Base-by-base conservation (phyloP, 176 grass and related monocot species). In the Ananas comosus region DNA sequence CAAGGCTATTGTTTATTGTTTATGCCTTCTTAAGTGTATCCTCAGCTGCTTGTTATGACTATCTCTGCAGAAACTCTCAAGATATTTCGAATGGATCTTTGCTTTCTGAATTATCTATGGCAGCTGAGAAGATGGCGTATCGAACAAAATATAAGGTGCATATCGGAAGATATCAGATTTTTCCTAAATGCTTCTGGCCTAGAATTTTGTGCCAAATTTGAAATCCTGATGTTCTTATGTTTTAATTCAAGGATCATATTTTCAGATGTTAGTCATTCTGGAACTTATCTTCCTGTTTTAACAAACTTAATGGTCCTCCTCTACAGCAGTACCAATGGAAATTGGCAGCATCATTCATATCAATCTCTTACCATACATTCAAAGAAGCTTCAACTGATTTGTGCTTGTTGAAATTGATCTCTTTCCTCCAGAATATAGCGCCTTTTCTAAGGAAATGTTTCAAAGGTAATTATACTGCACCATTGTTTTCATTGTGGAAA, bases 361-460 rank as follows among this genome's bases (percentile, higher is more conserved):
- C 89, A 42, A 57, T 82, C 77, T 83, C 75, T 52, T 68, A 83
- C 48, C 77, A 93, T 66, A 85, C 86, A 51, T 90, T 87, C 76
- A 70, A 69, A 67, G 54, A 70, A 79, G 65, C 74, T 24, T 77
- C 89, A 57, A 82, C 86, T 64, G 70, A 83, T 81, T 59, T 89
- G 68, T 87, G 76, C 53, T 75, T 93, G 70, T 88, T 87, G 64
- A 90, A 82, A 92, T 64, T 90, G 53, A 81, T 89, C 75, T 83
- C 69, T 33, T 97, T 97, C 66, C 84, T 92, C 70, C 89, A 86
- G 72, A 86, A 66, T 80, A 88, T 90, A 19, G 80, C 82, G 12
- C 89, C 89, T 83, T 79, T 82, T 81, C 48, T 97, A 74, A 92
- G 80, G 78, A 87, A 82, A 70, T 69, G 27, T 80, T 79, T 92